Conservation (phyloP, 495 filamentous ascomycete genomes). For the Hypoxylon trugodes region DNA sequence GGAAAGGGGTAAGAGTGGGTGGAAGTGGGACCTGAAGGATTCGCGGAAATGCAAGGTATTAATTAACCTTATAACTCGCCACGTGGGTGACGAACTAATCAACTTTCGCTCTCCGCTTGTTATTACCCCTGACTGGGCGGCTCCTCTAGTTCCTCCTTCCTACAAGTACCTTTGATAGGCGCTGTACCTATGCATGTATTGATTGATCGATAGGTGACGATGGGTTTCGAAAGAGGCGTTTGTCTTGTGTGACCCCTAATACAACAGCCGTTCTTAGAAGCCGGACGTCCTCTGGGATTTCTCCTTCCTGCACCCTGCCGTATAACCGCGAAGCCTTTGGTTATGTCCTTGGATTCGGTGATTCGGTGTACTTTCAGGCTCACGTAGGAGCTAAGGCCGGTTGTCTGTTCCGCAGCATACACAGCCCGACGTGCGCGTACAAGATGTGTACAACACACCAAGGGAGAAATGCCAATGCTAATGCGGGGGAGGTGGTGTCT, state of each 20-base stretch:
- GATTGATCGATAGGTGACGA: too few relatives aligned
- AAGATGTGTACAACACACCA: too few relatives aligned
- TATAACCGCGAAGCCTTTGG: not conserved
- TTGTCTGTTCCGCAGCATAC: not conserved
- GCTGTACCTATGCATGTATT: not conserved
- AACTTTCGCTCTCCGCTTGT: not conserved
- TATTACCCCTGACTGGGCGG: slow-evolving; percentile 9
- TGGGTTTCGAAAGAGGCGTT: too few relatives aligned
- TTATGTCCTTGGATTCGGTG: too few relatives aligned
- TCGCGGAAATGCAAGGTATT: slow-evolving; percentile 30
- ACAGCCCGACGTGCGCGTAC: not conserved
- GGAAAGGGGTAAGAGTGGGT: not conserved
- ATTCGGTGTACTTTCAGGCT: too few relatives aligned
- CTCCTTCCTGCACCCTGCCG: slow-evolving; percentile 1
- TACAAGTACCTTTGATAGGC: not conserved
- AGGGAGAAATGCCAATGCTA: too few relatives aligned
- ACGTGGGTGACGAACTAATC: slow-evolving; percentile 37
- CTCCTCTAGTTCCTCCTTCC: too few relatives aligned
- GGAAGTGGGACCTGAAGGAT: slow-evolving; percentile 20
- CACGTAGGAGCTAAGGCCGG: not conserved
- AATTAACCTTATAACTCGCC: slow-evolving; percentile 37
- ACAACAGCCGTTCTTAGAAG: not conserved
- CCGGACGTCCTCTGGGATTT: too few relatives aligned
- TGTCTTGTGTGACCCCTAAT: slow-evolving; percentile 13
- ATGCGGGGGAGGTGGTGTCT: not conserved